Conservation (phyloP, 2,329 filamentous ascomycete species). For the Simplicillium aogashimaense region DNA sequence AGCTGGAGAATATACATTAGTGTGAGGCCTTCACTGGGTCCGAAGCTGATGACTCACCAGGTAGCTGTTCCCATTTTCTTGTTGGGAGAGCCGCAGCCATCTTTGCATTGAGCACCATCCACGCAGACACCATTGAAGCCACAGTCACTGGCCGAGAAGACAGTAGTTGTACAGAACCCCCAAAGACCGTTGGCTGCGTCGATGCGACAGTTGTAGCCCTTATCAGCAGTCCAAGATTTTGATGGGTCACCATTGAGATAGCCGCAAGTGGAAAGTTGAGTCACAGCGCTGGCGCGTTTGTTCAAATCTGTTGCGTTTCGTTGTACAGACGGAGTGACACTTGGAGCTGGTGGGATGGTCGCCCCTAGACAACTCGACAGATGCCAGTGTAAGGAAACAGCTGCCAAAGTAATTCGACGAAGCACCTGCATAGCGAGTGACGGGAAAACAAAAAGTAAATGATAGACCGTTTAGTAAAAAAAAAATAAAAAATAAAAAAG, state of each 20-base stretch:
- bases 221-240: constrained; percentile 17
- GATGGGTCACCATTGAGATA: constrained; percentile 19
- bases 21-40: not conserved
- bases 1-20: constrained; percentile 5
- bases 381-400: not conserved
- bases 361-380: no score
- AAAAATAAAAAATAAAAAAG: no score
- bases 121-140: constrained; percentile 24
- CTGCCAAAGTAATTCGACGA: no score
- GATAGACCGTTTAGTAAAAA: no score
- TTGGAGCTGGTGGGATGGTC: not conserved
- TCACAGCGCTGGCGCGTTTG: not conserved
- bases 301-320: not conserved
- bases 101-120: constrained; percentile 19
- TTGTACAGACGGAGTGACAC: not conserved
- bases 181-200: constrained; percentile 22
- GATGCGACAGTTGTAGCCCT: constrained; percentile 24
- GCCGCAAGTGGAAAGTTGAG: constrained; percentile 18
- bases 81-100: constrained; percentile 19
- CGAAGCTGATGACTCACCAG: constrained; percentile 17
- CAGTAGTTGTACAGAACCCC: constrained; percentile 27
- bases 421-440: not conserved
- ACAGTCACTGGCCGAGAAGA: constrained; percentile 24
- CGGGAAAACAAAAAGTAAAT: not conserved
- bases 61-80: constrained; percentile 18